Evolutionary conservation across 2,329 filamentous ascomycete species (phyloP), one percentile per base, ranked within the genome.

Genomic region (Teratosphaeria epicoccoides): DNA sequence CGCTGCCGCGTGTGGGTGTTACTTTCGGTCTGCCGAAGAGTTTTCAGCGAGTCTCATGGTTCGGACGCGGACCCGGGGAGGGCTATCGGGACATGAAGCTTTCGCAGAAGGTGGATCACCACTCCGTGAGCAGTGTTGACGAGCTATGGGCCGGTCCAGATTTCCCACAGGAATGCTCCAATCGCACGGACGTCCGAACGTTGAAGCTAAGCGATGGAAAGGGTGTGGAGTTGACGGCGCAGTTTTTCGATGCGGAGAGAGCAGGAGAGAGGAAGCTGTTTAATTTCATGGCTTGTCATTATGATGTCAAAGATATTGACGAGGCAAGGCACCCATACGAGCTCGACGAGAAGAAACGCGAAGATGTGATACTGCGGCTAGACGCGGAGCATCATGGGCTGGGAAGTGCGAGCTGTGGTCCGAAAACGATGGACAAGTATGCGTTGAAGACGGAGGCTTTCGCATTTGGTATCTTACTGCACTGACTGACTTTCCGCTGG

Each of bases 111-210:
- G 61, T 81, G 0, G 81, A 76, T 1, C 24, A 46, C 12, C 52
- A 63, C 40, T 43, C 40, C 3, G 47, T 58, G 0, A 59, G 64
- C 10, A 59, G 58, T 1, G 67, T 82, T 1, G 69, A 72, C 1
- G 72, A 76, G 0, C 70, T 86, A 24, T 76, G 78, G 61, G 74
- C 75, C 0, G 70, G 72, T 1, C 85, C 85, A 59, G 83, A 87
- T 17, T 80, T 81, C 22, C 83, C 83, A 0, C 83, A 87, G 62
- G 83, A 87, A 59, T 80, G 77, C 49, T 80, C 81, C 1, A 87
- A 86, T 63, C 72, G 79, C 12, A 79, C 78, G 50, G 79, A 79
- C 28, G 78, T 77, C 0, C 71, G 78, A 6, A 85, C 80, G 77
- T 65, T 85, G 3, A 66, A 68, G 10, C 17, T 60, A 52, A 50